Base-by-base conservation (phyloP, 305 asterid species). In the Nicotiana rustica region DNA sequence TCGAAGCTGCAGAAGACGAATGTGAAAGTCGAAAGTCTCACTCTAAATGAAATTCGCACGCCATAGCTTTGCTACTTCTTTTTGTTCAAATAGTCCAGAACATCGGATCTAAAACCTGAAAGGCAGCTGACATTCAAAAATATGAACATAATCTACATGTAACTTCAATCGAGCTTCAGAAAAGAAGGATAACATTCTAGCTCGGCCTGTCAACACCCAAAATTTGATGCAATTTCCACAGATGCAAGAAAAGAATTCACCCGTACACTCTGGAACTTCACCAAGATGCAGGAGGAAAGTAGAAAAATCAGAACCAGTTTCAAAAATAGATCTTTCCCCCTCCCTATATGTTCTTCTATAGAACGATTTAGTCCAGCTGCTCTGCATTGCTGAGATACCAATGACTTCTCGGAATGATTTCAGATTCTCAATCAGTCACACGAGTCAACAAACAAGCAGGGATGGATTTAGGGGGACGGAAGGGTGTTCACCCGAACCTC, bases 361-460 rank as follows among this genome's bases (percentile, higher is more conserved):
- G 10, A 55, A 71, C 6, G 49, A 21, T 36, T 6, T 47, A 71
- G 49, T 21, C 79, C 78, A 71, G 21, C 14, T 71, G 57, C 79
- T 71, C 19, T 25, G 47, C 79, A 29, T 52, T 25, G 14, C 55
- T 52, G 79, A 49, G 64, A 75, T 60, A 75, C 65, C 38, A 52
- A 75, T 75, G 64, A 29, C 65, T 75, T 75, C 64, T 49, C 44
- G 31, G 79, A 75, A 52, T 52, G 79, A 75, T 75, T 14, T 15
- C 15, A 29, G 64, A 29, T 19, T 59, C 47, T 73, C 62, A 73
- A 44, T 73, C 52, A 19, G 79, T 75, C 79, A 52, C 4, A 15
- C 29, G 25, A 25, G 25, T 25, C 25, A 25, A 25, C 25, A 25
- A 25, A 25, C 25, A 25, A 25, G 25, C 25, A 25, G 25, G 25